Evolutionary conservation across 2,329 filamentous ascomycete genomes (phyloP).

Genomic region (Stromatinia cepivora): DNA sequence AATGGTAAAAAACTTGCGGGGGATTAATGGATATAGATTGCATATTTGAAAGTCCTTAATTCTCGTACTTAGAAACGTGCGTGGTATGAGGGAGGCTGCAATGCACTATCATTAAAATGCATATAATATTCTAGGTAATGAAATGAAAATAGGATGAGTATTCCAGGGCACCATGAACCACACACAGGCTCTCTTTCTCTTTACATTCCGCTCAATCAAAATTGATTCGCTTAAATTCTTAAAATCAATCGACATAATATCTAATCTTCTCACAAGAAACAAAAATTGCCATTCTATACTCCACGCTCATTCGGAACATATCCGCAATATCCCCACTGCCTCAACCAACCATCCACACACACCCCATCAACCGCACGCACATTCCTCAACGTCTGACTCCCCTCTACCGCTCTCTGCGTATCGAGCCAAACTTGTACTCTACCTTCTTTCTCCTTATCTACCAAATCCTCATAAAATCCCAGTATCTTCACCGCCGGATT

Average conservation of each 20-base stretch:
- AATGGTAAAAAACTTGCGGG: neutral
- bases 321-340: constrained; percentile 9
- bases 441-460: neutral
- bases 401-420: neutral
- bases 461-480: neutral
- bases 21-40: neutral
- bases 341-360: neutral
- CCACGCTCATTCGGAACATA: neutral
- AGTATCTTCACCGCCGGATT: constrained; percentile 13
- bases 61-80: too few relatives aligned
- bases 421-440: neutral
- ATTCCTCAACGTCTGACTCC: neutral
- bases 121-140: neutral
- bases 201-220: neutral
- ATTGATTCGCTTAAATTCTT: too few relatives aligned
- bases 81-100: rapidly evolving
- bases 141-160: neutral
- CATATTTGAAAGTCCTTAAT: neutral
- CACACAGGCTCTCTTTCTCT: neutral
- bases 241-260: too few relatives aligned
- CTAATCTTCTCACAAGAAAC: too few relatives aligned
- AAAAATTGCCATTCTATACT: neutral
- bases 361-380: neutral
- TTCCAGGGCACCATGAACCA: neutral
- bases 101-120: neutral